Evolutionary conservation across 495 filamentous ascomycete species (phyloP).

Genomic region (Chaetomium fimeti): DNA sequence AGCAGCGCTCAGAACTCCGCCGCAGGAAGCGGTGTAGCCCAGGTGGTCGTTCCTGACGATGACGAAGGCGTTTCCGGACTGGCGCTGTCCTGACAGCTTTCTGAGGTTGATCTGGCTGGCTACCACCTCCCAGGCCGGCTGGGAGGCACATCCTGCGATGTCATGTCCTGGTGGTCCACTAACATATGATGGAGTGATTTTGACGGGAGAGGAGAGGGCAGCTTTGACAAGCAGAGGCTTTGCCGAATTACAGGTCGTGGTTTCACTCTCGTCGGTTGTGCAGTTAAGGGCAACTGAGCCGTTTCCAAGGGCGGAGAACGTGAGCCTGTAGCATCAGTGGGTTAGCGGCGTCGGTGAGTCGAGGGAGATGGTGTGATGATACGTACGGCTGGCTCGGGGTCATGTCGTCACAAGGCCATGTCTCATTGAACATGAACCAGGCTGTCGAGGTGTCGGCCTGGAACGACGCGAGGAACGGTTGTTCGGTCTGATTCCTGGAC

Average conservation of each 20-base stretch:
- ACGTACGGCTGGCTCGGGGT: conserved; percentile 21
- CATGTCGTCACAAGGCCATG: conserved; percentile 30
- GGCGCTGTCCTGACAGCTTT: background rate
- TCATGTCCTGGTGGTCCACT: conserved; percentile 28
- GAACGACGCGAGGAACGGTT: conserved; percentile 5
- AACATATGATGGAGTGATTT: conserved; percentile 25
- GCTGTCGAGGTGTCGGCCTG: conserved; percentile 9
- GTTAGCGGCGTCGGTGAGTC: background rate
- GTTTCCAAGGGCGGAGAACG: conserved; percentile 29
- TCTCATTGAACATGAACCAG: conserved; percentile 27
- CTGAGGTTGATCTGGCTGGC: conserved; percentile 20
- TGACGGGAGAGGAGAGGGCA: conserved; percentile 23
- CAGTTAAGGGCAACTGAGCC: conserved; percentile 19
- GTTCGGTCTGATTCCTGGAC: background rate
- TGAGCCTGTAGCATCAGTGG: conserved; percentile 8
- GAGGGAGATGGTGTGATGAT: background rate
- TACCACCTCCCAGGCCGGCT: conserved; percentile 21
- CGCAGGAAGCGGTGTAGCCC: conserved; percentile 21
- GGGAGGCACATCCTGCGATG: conserved; percentile 24
- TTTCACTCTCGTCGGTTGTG: background rate
- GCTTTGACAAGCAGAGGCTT: conserved; percentile 22
- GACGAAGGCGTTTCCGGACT: conserved; percentile 18
- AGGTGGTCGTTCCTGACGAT: conserved; percentile 17
- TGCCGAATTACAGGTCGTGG: conserved; percentile 4
- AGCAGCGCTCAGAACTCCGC: background rate